Conservation (phyloP, 2,329 filamentous ascomycete genomes). For the Metarhizium robertsii region DNA sequence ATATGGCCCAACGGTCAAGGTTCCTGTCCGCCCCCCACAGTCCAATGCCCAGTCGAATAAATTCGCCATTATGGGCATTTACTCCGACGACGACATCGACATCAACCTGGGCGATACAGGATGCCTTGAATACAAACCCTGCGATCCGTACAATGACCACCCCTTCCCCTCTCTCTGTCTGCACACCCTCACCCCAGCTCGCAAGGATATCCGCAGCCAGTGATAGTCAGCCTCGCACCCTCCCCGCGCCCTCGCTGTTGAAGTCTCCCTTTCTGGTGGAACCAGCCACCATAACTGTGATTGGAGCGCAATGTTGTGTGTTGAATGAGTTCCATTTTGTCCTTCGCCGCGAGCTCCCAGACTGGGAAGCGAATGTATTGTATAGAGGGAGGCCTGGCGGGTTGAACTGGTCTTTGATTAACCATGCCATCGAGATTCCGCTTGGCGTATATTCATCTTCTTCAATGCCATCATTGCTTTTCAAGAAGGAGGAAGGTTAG, state of each 20-base stretch:
- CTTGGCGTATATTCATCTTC: neutral
- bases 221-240: conserved; percentile 4
- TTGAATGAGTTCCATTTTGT: neutral
- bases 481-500: neutral
- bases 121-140: neutral
- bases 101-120: neutral
- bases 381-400: neutral
- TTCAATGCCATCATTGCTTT: too few relatives aligned
- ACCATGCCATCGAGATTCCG: neutral
- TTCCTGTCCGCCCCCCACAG: neutral
- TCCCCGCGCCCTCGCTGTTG: conserved; percentile 1
- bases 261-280: neutral
- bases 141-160: neutral
- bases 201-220: conserved; percentile 2
- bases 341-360: neutral
- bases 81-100: neutral
- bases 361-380: neutral
- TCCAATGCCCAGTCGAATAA: neutral
- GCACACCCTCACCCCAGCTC: neutral
- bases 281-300: neutral
- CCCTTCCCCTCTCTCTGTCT: neutral
- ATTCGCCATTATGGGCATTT: neutral
- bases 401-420: neutral
- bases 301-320: neutral
- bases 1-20: neutral